Percentiles rank a stretch among this genome's conserved stretches.
phyloP scores from a whole-genome alignment of 495 filamentous ascomycete species.

The Alectoria sarmentosa region DNA sequence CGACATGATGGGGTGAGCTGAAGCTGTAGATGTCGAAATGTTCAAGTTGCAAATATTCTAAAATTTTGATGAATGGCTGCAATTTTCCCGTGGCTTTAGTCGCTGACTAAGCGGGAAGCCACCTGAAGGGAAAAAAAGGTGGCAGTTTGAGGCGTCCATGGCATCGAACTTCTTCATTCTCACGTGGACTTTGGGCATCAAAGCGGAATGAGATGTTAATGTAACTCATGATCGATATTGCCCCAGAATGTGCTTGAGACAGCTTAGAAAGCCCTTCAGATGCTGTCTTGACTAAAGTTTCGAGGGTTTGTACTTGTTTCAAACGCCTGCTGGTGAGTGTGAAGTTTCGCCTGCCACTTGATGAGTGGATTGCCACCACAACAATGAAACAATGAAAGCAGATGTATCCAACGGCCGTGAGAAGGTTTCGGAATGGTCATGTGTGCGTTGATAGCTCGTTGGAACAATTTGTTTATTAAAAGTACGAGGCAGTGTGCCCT shows the following conservation, averaged over 20 bases:
- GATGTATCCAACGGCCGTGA: not conserved
- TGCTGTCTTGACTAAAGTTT: too few relatives aligned
- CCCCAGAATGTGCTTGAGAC: too few relatives aligned
- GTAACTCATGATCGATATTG: too few relatives aligned
- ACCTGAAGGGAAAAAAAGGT: too few relatives aligned
- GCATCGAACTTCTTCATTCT: too few relatives aligned
- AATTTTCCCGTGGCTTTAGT: not conserved
- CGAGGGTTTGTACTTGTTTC: too few relatives aligned
- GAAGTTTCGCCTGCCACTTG: not conserved
- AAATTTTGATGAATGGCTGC: not conserved
- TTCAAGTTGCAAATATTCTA: not conserved
- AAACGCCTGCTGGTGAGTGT: too few relatives aligned
- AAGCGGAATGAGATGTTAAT: too few relatives aligned
- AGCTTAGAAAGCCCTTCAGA: too few relatives aligned
- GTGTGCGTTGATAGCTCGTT: not conserved
- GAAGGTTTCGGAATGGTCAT: not conserved
- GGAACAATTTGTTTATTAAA: not conserved
- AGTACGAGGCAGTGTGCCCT: not conserved
- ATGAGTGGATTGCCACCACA: not conserved
- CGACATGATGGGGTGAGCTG: slow-evolving; percentile 21
- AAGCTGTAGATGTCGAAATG: not conserved
- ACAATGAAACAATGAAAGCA: not conserved
- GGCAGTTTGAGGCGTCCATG: too few relatives aligned
- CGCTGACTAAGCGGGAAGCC: not conserved
- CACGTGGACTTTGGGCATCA: too few relatives aligned